Evolutionary conservation across 2,329 filamentous ascomycete genomes (phyloP).

Genomic region (Fusarium illudens): DNA sequence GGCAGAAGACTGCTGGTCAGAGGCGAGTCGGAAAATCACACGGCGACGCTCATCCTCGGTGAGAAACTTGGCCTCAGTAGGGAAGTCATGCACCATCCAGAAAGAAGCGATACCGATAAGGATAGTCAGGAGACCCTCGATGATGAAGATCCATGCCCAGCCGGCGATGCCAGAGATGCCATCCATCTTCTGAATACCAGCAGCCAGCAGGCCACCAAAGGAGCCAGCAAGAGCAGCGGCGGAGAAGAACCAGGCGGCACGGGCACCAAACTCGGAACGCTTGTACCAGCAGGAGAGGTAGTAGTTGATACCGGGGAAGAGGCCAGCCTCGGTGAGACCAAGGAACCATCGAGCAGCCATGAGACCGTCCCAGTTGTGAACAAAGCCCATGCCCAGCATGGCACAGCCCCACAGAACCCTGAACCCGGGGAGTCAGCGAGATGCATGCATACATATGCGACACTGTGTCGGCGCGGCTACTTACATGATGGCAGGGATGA

Average conservation of each 20-base stretch:
- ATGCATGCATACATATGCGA: background rate
- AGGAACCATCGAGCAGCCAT: slow-evolving; percentile 76
- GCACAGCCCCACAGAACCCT: slow-evolving; percentile 71
- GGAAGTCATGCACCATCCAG: slow-evolving; percentile 86
- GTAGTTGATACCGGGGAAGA: slow-evolving; percentile 81
- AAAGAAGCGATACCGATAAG: slow-evolving; percentile 73
- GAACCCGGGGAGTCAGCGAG: slow-evolving; percentile 30
- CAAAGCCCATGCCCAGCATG: slow-evolving; percentile 76
- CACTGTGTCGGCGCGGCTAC: slow-evolving; percentile 39
- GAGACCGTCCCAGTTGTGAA: slow-evolving; percentile 68
- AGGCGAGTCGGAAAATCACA: slow-evolving; percentile 74
- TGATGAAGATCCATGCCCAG: slow-evolving; percentile 73
- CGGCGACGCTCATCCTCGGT: slow-evolving; percentile 73
- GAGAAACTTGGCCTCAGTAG: slow-evolving; percentile 78
- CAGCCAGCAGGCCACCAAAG: slow-evolving; percentile 77
- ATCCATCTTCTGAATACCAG: slow-evolving; percentile 75
- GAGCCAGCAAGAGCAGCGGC: slow-evolving; percentile 82
- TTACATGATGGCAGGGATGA: slow-evolving; percentile 83
- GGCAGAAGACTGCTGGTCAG: slow-evolving; percentile 78
- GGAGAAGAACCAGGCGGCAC: slow-evolving; percentile 84
- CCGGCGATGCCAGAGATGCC: slow-evolving; percentile 65
- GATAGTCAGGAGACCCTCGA: slow-evolving; percentile 76
- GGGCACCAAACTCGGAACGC: slow-evolving; percentile 79
- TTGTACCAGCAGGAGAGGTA: slow-evolving; percentile 88
- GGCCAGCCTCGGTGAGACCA: slow-evolving; percentile 76